Base-by-base conservation (phyloP, 106 monocot species). In the Agapanthus africanus region DNA sequence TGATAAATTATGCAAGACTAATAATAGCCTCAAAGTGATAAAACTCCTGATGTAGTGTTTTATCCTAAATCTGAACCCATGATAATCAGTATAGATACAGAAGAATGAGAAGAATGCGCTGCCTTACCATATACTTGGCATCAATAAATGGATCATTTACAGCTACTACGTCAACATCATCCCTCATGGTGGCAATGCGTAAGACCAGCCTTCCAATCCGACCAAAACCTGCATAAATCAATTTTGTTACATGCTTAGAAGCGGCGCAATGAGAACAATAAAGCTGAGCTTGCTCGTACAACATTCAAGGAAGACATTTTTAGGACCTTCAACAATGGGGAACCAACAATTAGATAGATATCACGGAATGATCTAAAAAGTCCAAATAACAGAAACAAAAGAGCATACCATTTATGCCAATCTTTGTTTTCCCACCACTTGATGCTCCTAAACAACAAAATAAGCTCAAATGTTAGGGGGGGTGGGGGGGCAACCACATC, bases 101-200 rank as follows among this genome's bases (percentile, higher is more conserved):
- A 47, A 14, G 31, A 0, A 65, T 40, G n/a, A 36, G 25, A 42
- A 66, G 26, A 6, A 7, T 31, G 30, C 26, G 44, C 2, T 32
- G 54, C 33, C 76, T 80, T 71, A 95, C 95, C 95, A 95, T 95
- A 73, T 95, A 95, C 59, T 91, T 95, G 37, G 91, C 80, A 88
- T 95, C 95, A 71, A 95, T 79, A 28, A 95, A 95, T 50, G 95
- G 95, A 81, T 95, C 95, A 75, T 95, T 95, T 37, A 95, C 80
- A 22, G 95, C 85, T 16, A 91, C 83, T 18, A 95, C 88, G 41
- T 95, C 91, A 71, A 91, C 77, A 64, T 95, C 91, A 76, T 95
- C 95, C 68, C 95, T 83, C n/a, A 72, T 26, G 33, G 80, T 82
- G 37, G 95, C 95, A 60, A 95, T 80, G 41, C 95, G 88, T 64